Evolutionary conservation across 2,329 filamentous ascomycete genomes (phyloP).

Genomic region (Chrysoporthe deuterocubensis): DNA sequence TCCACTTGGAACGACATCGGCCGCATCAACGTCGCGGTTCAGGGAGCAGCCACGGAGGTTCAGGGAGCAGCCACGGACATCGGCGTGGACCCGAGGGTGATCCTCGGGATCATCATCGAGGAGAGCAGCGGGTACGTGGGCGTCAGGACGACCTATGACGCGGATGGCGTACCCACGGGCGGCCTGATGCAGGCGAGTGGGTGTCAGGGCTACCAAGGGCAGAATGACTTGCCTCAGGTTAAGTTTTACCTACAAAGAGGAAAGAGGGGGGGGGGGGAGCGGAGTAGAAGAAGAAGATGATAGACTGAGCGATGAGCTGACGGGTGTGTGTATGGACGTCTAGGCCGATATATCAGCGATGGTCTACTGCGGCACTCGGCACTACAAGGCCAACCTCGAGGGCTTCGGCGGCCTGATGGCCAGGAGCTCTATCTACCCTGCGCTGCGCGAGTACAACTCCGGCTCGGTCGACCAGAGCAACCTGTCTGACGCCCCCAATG

Average conservation of each 20-base stretch:
- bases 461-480: slow-evolving; percentile 41
- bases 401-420: slow-evolving; percentile 36
- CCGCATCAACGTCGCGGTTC: slow-evolving; percentile 40
- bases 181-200: slow-evolving; percentile 47
- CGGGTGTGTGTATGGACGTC: neutral
- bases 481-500: slow-evolving; percentile 37
- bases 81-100: slow-evolving; percentile 42
- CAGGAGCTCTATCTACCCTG: slow-evolving; percentile 42
- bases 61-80: slow-evolving; percentile 35
- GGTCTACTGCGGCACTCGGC: slow-evolving; percentile 33
- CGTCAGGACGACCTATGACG: slow-evolving; percentile 40
- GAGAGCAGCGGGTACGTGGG: slow-evolving; percentile 46
- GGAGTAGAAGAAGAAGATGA: neutral
- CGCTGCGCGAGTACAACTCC: slow-evolving; percentile 46
- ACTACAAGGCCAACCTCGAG: slow-evolving; percentile 37
- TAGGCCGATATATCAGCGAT: slow-evolving; percentile 18
- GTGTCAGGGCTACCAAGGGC: slow-evolving; percentile 40
- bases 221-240: slow-evolving; percentile 39
- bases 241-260: neutral
- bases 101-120: slow-evolving; percentile 48
- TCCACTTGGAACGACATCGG: slow-evolving; percentile 39
- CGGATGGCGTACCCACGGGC: slow-evolving; percentile 39
- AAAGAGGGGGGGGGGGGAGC: neutral
- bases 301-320: neutral
- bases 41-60: slow-evolving; percentile 36